Percentiles rank a stretch among this genome's conserved stretches.
phyloP scores from a whole-genome alignment of 148 eudicot species.

The Chenopodium album region DNA sequence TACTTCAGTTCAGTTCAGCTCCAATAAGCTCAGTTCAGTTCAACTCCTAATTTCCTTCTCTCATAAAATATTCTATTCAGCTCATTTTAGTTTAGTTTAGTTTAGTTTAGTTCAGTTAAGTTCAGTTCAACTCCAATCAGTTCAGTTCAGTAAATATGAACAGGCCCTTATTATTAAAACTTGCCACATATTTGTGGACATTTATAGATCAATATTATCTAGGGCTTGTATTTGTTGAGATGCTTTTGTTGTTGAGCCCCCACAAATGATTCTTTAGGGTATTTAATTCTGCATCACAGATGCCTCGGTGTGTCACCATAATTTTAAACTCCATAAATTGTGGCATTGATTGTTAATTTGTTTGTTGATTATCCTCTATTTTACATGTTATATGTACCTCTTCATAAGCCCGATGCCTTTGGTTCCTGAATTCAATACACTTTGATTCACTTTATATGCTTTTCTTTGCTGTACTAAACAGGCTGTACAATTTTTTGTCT shows the following conservation, averaged over 20 bases:
- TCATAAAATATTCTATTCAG: too few relatives aligned
- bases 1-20: too few relatives aligned
- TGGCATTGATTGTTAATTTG: neutral
- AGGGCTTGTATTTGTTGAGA: neutral
- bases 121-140: too few relatives aligned
- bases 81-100: too few relatives aligned
- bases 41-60: too few relatives aligned
- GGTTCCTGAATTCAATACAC: neutral
- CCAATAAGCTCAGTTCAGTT: too few relatives aligned
- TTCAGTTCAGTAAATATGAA: too few relatives aligned
- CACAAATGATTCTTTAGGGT: neutral
- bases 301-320: neutral
- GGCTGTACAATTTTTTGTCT: constrained; percentile 75
- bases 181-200: neutral
- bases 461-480: constrained; percentile 23
- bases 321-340: neutral
- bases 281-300: neutral
- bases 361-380: neutral
- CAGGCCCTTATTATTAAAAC: neutral
- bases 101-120: too few relatives aligned
- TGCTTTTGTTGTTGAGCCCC: neutral
- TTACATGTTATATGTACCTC: neutral
- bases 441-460: neutral
- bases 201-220: too few relatives aligned
- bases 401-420: neutral